Base-by-base conservation (phyloP, 306 rosid species). In the Cicer cuneatum region DNA sequence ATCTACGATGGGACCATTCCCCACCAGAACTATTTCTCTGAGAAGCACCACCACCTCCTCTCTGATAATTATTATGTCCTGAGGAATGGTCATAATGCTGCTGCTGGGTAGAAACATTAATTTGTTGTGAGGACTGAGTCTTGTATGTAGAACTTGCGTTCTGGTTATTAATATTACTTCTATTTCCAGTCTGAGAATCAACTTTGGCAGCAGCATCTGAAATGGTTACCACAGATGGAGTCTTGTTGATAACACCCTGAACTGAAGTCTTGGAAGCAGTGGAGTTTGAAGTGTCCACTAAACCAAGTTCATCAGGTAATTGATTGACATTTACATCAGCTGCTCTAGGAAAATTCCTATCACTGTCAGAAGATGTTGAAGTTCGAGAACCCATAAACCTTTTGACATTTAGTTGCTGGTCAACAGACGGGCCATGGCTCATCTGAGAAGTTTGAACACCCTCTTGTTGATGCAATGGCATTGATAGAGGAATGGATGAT, bases 1-100 rank as follows among this genome's bases (percentile, higher is more conserved):
- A 89, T 3, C 96, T 87, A 41, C 97, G 88, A 56, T 88, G 92
- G 66, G 90, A 64, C 97, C 92, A 93, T 10, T 91, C 98, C 0
- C 85, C 86, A 19, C 87, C 93, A 18, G 92, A 87, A 85, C 72
- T 77, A 82, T 70, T 88, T 69, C 89, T 93, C 61, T 84, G 94
- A 61, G 96, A 81, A 64, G 69, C 80, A 53, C 89, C 89, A 42
- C 90, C 88, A 67, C 90, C 79, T 56, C 92, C 81, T 76, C 92
- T 90, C 77, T 87, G 90, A 72, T 88, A 88, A 80, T 83, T 80
- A 54, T 16, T 16, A 43, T 89, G 84, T 16, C 91, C 89, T 5
- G 92, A 79, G 8, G 96, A 82, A 78, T 84, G 92, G 61, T 88
- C 87, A 56, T 82, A 88, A n/a, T 88, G 98, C 78, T 82, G 93